phyloP scores from a whole-genome alignment of 495 filamentous ascomycete species.

The Cryomyces minteri region DNA sequence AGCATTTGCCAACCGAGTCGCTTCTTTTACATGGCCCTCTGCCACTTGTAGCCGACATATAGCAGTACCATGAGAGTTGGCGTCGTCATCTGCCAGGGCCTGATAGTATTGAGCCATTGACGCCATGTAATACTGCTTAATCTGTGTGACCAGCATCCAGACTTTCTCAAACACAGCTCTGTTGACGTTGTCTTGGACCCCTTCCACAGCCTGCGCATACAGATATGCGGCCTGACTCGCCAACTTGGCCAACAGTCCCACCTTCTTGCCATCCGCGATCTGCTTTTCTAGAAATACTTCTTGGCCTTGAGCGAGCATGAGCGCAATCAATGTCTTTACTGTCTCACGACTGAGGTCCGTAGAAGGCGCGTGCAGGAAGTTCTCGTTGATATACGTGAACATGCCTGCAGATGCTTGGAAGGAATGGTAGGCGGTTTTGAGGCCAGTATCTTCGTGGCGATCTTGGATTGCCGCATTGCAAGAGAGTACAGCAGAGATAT shows the following conservation, averaged over 20 bases:
- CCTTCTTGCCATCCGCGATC: conserved; percentile 81
- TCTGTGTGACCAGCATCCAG: conserved; percentile 66
- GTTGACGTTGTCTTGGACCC: conserved; percentile 78
- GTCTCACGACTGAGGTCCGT: conserved; percentile 88
- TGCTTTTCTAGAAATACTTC: conserved; percentile 97
- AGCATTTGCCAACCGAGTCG: conserved; percentile 52
- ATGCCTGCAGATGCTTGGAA: conserved; percentile 97
- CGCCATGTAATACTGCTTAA: conserved; percentile 69
- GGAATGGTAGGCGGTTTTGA: conserved; percentile 94
- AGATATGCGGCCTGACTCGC: conserved; percentile 78
- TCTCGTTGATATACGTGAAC: conserved; percentile 99
- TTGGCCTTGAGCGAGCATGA: conserved; percentile 89
- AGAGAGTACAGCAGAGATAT: conserved; percentile 92
- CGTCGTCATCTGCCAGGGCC: conserved; percentile 77
- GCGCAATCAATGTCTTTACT: conserved; percentile 78
- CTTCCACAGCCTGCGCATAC: conserved; percentile 73
- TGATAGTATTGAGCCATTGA: conserved; percentile 90
- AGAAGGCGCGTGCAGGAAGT: conserved; percentile 92
- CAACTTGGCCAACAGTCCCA: conserved; percentile 79
- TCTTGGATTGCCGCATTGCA: conserved; percentile 91
- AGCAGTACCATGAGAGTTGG: conserved; percentile 69
- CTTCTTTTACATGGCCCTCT: conserved; percentile 55
- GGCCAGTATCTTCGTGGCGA: conserved; percentile 72
- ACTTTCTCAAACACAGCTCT: conserved; percentile 89
- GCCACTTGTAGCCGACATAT: conserved; percentile 71